phyloP scores from a whole-genome alignment of 768 basidiomycete species.

The Chiua virens region DNA sequence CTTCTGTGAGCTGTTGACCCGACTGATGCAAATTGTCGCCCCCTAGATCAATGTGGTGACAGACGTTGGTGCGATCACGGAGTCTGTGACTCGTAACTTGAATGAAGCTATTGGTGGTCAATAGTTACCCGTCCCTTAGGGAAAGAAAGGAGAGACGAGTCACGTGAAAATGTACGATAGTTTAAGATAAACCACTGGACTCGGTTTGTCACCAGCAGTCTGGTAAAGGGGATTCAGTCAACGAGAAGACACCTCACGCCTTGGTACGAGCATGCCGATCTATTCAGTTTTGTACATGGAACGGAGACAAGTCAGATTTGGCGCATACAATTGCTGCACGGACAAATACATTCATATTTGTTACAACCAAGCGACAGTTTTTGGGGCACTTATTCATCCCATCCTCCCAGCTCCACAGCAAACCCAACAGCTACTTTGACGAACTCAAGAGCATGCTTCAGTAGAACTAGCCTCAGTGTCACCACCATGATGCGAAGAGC shows the following conservation, averaged over 20 bases:
- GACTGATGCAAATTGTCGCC: not conserved
- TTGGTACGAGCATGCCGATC: no score
- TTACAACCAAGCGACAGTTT: no score
- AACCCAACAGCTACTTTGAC: slow-evolving; percentile 60
- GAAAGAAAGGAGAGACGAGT: not conserved
- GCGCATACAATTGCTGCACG: no score
- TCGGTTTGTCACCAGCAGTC: not conserved
- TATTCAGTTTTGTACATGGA: no score
- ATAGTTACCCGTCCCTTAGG: not conserved
- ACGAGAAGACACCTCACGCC: no score
- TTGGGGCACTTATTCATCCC: not conserved
- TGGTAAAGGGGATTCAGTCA: not conserved
- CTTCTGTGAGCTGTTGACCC: not conserved
- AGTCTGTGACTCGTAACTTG: slow-evolving; percentile 28
- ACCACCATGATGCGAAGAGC: no score
- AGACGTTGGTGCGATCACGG: slow-evolving; percentile 45
- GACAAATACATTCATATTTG: no score
- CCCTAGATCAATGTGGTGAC: slow-evolving; percentile 49
- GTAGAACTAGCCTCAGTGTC: slow-evolving; percentile 12
- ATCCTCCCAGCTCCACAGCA: slow-evolving; percentile 47
- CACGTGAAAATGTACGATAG: not conserved
- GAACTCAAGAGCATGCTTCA: slow-evolving; percentile 54
- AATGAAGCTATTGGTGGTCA: slow-evolving; percentile 20
- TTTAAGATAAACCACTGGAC: not conserved
- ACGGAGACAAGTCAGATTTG: no score